phyloP scores from a whole-genome alignment of 2,329 filamentous ascomycete genomes.

The Lasiodiplodia hormozganensis region DNA sequence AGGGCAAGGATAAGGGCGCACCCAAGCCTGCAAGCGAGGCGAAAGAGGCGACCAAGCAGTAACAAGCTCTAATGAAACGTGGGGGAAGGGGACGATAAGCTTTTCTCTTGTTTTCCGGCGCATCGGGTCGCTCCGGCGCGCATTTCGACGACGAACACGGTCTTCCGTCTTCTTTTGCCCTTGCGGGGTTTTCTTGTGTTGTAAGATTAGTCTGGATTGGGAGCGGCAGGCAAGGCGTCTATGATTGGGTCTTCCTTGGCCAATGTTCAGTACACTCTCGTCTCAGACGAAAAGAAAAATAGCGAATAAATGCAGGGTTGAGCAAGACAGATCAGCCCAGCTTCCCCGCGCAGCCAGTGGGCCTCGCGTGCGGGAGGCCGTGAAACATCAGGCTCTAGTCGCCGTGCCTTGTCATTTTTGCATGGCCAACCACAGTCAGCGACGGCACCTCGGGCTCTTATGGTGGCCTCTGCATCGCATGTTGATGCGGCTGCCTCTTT shows the following conservation, averaged over 20 bases:
- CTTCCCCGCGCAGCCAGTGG: background rate
- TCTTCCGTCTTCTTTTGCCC: conserved; percentile 16
- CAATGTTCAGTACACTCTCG: conserved; percentile 9
- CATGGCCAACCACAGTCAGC: background rate
- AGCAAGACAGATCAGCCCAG: background rate
- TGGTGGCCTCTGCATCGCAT: conserved; percentile 3
- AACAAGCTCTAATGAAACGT: conserved; percentile 25
- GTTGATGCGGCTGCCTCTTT: conserved; percentile 16
- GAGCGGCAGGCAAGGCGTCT: conserved; percentile 24
- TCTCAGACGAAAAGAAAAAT: conserved; percentile 9
- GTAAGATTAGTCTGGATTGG: conserved; percentile 19
- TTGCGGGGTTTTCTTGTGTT: conserved; percentile 9
- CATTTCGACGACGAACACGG: conserved; percentile 23
- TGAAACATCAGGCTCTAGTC: conserved; percentile 14
- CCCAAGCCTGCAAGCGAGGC: conserved; percentile 48
- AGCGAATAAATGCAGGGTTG: background rate
- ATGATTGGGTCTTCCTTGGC: conserved; percentile 2
- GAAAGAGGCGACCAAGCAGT: conserved; percentile 43
- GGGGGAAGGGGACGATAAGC: conserved; percentile 23
- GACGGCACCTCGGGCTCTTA: background rate
- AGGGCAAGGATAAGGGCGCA: conserved; percentile 41
- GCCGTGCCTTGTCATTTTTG: conserved; percentile 4
- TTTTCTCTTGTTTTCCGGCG: conserved; percentile 18
- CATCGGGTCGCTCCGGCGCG: conserved; percentile 17
- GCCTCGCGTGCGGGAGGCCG: background rate